Evolutionary conservation across 2,329 filamentous ascomycete genomes (phyloP), one percentile per base, ranked within the genome.

Genomic region (Pseudogymnoascus sp.): DNA sequence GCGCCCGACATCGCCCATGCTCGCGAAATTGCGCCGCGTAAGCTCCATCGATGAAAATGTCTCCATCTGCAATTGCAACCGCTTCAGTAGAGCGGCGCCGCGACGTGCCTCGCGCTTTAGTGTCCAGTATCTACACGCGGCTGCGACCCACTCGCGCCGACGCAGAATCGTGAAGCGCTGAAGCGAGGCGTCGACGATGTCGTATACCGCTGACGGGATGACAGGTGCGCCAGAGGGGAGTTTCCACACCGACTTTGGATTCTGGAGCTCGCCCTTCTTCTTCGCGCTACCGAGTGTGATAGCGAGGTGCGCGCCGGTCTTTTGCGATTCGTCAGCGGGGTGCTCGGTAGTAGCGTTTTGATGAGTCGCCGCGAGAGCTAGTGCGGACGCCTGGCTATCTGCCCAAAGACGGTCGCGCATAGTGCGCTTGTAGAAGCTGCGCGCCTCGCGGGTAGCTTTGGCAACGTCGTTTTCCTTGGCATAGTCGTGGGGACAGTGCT

Each of bases 21-120:
- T 88, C n/a, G 89, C 89, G 74, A 97, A 99, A 74, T 97, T 93
- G 62, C 94, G 88, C 59, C 94, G 84, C 2, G 94, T 97, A 66
- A 99, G 87, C 74, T 99, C 94, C 88, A 97, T 96, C 0, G 91
- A 96, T 6, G 93, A 93, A 73, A 97, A 99, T 0, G 91, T 90
- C 73, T 97, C 93, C 81, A 97, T 89, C 73, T 97, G 92, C 62
- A 97, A 77, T 72, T 99, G 94, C 18, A 99, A 80, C 35, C 94
- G 86, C 75, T 97, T 97, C 63, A 99, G 81, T 61, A 99, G 79
- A 3, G 94, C 91, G 30, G 94, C 94, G 54, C 94, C 94, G 62
- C 94, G 83, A 34, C 94, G 86, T 64, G 93, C 90, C 73, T 99
- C 94, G 61, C 94, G 85, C 76, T 99, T 99, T 65, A 99, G 75